These are phyloP conservation scores for Metschnikowia lochheadii DNA, from an alignment of 805 yeast species.

Conservation along the genomic window DNA sequence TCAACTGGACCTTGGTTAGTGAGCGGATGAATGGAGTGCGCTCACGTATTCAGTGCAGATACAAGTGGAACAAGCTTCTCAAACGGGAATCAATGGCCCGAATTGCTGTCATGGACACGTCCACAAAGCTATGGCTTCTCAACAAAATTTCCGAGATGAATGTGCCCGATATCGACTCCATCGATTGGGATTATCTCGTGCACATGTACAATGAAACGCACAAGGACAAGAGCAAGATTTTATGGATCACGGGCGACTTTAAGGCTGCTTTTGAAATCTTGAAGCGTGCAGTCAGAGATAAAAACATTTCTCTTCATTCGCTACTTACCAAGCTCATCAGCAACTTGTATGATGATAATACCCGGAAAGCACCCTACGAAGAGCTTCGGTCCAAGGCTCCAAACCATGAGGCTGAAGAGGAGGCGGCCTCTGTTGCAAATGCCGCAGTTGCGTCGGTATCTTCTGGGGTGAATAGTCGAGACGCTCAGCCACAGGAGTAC, in stretches of 20 bases:
- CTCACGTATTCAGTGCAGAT: constrained; percentile 90
- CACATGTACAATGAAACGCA: constrained; percentile 27
- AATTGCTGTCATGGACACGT: constrained; percentile 28
- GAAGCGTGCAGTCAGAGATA: constrained; percentile 48
- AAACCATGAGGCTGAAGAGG: constrained; percentile 16
- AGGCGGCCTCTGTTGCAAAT: constrained; percentile 32
- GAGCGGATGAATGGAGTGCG: constrained; percentile 87
- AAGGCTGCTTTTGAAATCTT: constrained; percentile 58
- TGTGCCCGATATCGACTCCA: constrained; percentile 22
- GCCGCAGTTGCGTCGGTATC: constrained; percentile 39
- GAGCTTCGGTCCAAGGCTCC: constrained; percentile 9
- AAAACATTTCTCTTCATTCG: constrained; percentile 12
- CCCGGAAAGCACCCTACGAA: constrained; percentile 5
- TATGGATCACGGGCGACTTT: constrained; percentile 62
- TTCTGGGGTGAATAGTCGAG: constrained; percentile 24
- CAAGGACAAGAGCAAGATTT: constrained; percentile 16
- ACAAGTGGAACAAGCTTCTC: constrained; percentile 85
- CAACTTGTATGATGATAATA: constrained; percentile 6
- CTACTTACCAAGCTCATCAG: constrained; percentile 14
- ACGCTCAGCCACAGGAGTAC: constrained; percentile 33
- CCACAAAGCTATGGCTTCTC: constrained; percentile 38
- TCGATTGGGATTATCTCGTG: constrained; percentile 36
- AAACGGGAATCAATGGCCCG: constrained; percentile 48
- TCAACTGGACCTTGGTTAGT: constrained; percentile 90
- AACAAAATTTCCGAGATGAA: constrained; percentile 25